Evolutionary conservation across 345 rosid species (phyloP).

Genomic region (Aethionema arabicum): DNA sequence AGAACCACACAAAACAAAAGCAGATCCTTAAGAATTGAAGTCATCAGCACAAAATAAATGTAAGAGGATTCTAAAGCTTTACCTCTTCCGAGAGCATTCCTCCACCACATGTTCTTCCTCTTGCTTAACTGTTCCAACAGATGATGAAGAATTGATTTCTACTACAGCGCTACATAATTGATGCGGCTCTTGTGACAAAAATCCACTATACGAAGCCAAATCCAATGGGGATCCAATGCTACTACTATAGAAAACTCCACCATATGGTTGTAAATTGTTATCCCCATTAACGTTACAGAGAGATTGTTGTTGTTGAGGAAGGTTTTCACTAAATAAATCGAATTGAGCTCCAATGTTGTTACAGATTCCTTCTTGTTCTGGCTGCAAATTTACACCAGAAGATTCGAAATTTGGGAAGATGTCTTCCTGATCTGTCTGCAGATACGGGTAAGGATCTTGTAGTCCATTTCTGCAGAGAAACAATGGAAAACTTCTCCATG

Average conservation of each 20-base stretch:
- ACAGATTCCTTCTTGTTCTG: slow-evolving; percentile 19
- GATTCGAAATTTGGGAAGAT: slow-evolving; percentile 23
- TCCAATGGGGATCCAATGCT: slow-evolving; percentile 33
- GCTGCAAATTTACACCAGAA: slow-evolving; percentile 28
- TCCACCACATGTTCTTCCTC: slow-evolving; percentile 30
- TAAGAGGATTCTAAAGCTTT: slow-evolving; percentile 1
- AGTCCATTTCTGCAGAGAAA: slow-evolving; percentile 29
- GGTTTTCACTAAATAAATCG: slow-evolving; percentile 21
- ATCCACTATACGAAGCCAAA: slow-evolving; percentile 28
- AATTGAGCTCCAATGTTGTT: slow-evolving; percentile 29
- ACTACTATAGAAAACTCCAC: slow-evolving; percentile 27
- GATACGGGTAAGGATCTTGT: slow-evolving; percentile 32
- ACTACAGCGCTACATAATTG: slow-evolving; percentile 14
- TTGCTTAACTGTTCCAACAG: slow-evolving; percentile 34
- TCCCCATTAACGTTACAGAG: slow-evolving; percentile 18
- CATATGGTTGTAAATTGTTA: neutral
- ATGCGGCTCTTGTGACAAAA: slow-evolving; percentile 23
- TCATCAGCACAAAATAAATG: neutral
- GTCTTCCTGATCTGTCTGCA: slow-evolving; percentile 18
- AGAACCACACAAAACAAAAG: neutral
- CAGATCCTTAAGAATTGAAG: slow-evolving; percentile 3
- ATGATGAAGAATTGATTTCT: slow-evolving; percentile 38
- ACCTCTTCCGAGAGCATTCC: slow-evolving; percentile 39
- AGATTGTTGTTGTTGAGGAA: slow-evolving; percentile 9
- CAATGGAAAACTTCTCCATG: too few relatives aligned